Evolutionary conservation across 805 yeast genomes (phyloP), one percentile per base, ranked within the genome.

Genomic region (Saccharomycopsis fibuligera): DNA sequence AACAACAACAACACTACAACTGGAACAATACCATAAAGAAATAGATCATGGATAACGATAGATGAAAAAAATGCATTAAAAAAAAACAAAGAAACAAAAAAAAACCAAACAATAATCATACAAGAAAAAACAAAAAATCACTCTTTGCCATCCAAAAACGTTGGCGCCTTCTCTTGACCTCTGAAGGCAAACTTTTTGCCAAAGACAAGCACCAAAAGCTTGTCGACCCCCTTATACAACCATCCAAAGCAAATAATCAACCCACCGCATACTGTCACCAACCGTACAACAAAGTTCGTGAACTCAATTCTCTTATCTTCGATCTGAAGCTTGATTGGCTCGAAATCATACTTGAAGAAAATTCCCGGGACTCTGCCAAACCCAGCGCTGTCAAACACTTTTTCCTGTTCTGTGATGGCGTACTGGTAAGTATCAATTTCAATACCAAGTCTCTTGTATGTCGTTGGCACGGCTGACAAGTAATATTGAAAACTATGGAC

Each of bases 261-360:
- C 10, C 97, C 96, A 12, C 97, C 96, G 19, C 82, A 61, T 12
- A 91, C 83, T 2, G 96, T 90, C 5, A 84, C 83, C 43, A 90
- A 65, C 56, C 90, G 76, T 9, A 88, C 78, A 6, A 88, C 66
- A 64, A 91, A 91, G 58, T 83, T 86, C 37, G 79, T 61, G 61
- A 91, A 91, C 3, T 91, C 74, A 36, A 91, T 70, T 54, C 98
- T 73, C 47, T 67, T 71, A 59, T 91, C 97, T 23, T 71, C 72
- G 19, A 89, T 73, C 3, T 76, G 65, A 57, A 93, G 72, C 41
- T 81, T 75, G 38, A 93, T 77, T 3, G 97, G 91, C 59, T 93
- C 98, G 62, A 93, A 88, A 56, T 88, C 88, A 63, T 90, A 91
- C 48, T 75, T 78, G 68, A 93, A 78, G 59, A 76, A 85, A 23